A percentile compares a stretch with the other conserved stretches of the same genome.
Conservation (phyloP, 2,329 filamentous ascomycete genomes). For the Teratosphaeriaceae sp. region DNA sequence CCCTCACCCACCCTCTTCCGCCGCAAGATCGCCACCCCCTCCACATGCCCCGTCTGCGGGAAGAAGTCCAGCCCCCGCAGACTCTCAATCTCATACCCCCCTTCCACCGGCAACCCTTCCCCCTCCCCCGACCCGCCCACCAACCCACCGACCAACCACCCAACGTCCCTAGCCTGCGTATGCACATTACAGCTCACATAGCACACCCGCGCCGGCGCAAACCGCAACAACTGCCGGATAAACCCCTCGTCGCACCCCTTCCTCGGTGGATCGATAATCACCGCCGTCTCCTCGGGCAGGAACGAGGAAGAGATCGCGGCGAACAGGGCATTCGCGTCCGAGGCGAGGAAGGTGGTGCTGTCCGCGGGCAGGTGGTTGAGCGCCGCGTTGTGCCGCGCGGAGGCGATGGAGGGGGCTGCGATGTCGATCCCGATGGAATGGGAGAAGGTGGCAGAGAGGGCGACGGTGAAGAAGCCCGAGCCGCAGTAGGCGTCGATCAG, state of each 20-base stretch:
- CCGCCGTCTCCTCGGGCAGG: conserved; percentile 72
- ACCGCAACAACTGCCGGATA: conserved; percentile 69
- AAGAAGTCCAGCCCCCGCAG: conserved; percentile 95
- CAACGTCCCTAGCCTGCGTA: conserved; percentile 90
- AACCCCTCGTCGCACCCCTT: conserved; percentile 91
- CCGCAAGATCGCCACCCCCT: conserved; percentile 55
- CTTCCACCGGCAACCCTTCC: conserved; percentile 23
- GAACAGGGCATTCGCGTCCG: conserved; percentile 81
- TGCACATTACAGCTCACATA: conserved; percentile 99
- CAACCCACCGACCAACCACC: conserved; percentile 71
- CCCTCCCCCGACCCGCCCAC: conserved; percentile 25
- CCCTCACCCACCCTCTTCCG: conserved; percentile 23
- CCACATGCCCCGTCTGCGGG: conserved; percentile 70
- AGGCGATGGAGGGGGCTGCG: conserved; percentile 67
- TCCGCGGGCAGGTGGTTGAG: conserved; percentile 63
- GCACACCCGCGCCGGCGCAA: conserved; percentile 70
- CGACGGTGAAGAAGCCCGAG: conserved; percentile 94
- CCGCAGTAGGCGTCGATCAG: conserved; percentile 98
- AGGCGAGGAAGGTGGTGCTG: conserved; percentile 78
- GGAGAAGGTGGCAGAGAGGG: conserved; percentile 72
- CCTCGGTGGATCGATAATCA: conserved; percentile 94
- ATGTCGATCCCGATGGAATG: conserved; percentile 89
- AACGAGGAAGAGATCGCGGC: conserved; percentile 57
- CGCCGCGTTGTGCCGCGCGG: conserved; percentile 68
- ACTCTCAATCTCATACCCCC: conserved; percentile 77